A percentile compares a stretch with the other conserved stretches of the same genome.
These are phyloP conservation scores for Blakeslea trispora DNA, from an alignment of 371 early-diverging fungal genomes.

Conservation along the genomic window DNA sequence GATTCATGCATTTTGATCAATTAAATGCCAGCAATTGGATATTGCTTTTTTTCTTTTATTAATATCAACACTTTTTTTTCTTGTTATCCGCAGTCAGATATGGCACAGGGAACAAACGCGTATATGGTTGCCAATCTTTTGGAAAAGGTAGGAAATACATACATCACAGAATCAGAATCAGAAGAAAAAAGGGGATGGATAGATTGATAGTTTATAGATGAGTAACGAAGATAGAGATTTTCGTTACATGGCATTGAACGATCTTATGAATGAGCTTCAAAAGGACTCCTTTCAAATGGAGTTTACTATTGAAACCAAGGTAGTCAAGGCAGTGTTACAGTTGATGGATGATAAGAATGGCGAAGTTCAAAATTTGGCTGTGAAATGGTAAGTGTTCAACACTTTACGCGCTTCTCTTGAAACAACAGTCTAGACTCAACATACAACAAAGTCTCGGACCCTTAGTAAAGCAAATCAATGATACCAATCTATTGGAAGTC, in stretches of 20 bases:
- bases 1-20: too few relatives aligned
- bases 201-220: conserved; percentile 61
- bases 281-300: conserved; percentile 63
- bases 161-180: too few relatives aligned
- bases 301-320: conserved; percentile 63
- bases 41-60: too few relatives aligned
- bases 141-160: conserved; percentile 57
- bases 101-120: conserved; percentile 55
- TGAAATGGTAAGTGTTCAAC: conserved; percentile 86
- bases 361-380: conserved; percentile 92
- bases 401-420: too few relatives aligned
- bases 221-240: conserved; percentile 84
- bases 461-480: conserved; percentile 71
- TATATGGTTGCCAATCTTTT: conserved; percentile 67
- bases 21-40: too few relatives aligned
- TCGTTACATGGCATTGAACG: conserved; percentile 92
- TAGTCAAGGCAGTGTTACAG: conserved; percentile 70
- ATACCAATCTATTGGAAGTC: conserved; percentile 66
- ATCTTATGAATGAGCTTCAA: conserved; percentile 78
- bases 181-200: too few relatives aligned
- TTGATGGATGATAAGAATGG: conserved; percentile 85
- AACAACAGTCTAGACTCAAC: too few relatives aligned
- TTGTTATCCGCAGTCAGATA: too few relatives aligned
- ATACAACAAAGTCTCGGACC: conserved; percentile 72
- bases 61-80: too few relatives aligned